Conservation (phyloP, 306 rosid genomes). For the Betula pendula region DNA sequence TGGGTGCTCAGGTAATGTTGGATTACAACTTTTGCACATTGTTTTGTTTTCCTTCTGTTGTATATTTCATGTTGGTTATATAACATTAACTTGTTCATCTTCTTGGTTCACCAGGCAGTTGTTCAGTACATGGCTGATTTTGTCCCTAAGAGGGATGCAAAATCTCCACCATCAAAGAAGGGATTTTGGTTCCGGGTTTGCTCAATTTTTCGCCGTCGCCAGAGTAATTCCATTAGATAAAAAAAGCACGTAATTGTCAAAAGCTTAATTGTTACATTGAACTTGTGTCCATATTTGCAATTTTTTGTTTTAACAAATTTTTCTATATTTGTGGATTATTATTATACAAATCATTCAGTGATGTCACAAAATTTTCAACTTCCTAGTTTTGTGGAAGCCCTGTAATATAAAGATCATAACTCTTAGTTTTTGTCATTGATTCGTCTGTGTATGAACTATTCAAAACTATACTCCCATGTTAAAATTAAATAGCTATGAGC, state of each 20-base stretch:
- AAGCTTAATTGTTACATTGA: constrained; percentile 12
- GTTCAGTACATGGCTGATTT: constrained; percentile 75
- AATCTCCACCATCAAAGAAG: constrained; percentile 41
- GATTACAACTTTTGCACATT: neutral
- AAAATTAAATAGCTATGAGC: neutral
- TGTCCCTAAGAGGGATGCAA: constrained; percentile 45
- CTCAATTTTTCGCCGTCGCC: constrained; percentile 35
- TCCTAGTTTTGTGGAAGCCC: too few species aligned
- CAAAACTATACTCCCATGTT: neutral
- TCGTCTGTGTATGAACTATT: neutral
- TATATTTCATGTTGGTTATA: neutral
- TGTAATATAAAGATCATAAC: too few species aligned
- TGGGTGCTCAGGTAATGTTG: constrained; percentile 78
- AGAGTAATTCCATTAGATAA: constrained; percentile 30
- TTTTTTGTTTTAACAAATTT: neutral
- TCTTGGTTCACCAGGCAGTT: constrained; percentile 61
- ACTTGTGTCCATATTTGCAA: neutral
- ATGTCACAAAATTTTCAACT: too few species aligned
- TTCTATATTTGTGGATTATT: constrained; percentile 10
- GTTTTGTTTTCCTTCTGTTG: neutral
- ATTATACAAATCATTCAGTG: neutral
- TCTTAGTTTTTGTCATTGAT: neutral
- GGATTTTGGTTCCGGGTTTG: constrained; percentile 68
- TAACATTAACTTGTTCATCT: too few species aligned
- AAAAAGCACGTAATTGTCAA: too few species aligned